Conservation (phyloP, 2,329 filamentous ascomycete genomes). For the Anthostomella pinea region DNA sequence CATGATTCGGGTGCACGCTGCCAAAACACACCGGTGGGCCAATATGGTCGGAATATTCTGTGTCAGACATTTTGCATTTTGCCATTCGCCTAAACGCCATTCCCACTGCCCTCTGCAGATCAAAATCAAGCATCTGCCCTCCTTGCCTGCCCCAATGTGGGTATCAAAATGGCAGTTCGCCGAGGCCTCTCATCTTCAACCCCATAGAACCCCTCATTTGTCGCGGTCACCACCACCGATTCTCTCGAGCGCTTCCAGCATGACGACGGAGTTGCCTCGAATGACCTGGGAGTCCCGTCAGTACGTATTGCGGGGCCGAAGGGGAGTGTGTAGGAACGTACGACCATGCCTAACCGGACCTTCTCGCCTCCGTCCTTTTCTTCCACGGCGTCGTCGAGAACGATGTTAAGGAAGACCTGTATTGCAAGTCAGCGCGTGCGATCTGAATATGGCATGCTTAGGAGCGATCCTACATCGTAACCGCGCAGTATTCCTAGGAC, state of each 20-base stretch:
- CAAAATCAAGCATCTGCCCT: constrained; percentile 6
- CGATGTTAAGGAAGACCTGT: constrained; percentile 96
- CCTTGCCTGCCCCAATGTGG: constrained; percentile 9
- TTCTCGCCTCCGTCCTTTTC: constrained; percentile 92
- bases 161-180: constrained; percentile 16
- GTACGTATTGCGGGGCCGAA: constrained; percentile 5
- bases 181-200: constrained; percentile 7
- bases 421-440: constrained; percentile 16
- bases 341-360: constrained; percentile 86
- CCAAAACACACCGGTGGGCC: no score
- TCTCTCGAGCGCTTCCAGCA: constrained; percentile 81
- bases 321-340: constrained; percentile 43
- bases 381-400: constrained; percentile 93
- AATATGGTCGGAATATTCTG: no score
- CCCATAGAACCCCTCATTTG: constrained; percentile 22
- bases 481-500: constrained; percentile 91
- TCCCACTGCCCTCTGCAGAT: constrained; percentile 10
- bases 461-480: constrained; percentile 72
- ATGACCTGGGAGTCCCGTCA: constrained; percentile 65
- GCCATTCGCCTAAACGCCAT: constrained; percentile 17
- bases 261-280: constrained; percentile 95
- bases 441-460: not conserved
- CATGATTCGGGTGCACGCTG: no score
- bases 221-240: constrained; percentile 60
- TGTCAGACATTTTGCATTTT: constrained; percentile 8